These are phyloP conservation scores for Phytophthora pistaciae DNA, from an alignment of 352 stramenopile species.

Conservation along the genomic window DNA sequence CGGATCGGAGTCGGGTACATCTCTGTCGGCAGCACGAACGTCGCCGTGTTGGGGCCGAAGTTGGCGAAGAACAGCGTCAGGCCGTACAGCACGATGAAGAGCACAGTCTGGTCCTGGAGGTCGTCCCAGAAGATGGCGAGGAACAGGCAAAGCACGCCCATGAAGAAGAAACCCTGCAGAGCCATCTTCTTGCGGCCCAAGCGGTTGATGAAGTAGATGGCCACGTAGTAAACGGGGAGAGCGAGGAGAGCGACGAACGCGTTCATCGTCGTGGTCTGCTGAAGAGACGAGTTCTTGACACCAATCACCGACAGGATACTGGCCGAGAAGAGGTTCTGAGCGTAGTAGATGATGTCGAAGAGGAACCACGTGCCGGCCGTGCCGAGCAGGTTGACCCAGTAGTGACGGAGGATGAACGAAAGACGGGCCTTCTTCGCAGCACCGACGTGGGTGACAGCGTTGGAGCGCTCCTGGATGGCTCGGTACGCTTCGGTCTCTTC, in stretches of 20 bases:
- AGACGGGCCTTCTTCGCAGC: slow-evolving; percentile 30
- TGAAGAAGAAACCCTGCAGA: slow-evolving; percentile 75
- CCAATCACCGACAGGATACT: slow-evolving; percentile 67
- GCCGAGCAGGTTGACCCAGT: slow-evolving; percentile 56
- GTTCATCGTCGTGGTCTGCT: slow-evolving; percentile 59
- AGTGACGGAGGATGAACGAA: slow-evolving; percentile 54
- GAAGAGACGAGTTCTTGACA: slow-evolving; percentile 48
- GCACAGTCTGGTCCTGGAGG: slow-evolving; percentile 52
- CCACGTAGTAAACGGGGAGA: slow-evolving; percentile 84
- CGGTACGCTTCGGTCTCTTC: slow-evolving; percentile 63
- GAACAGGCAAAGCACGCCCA: slow-evolving; percentile 64
- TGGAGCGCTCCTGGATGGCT: slow-evolving; percentile 30
- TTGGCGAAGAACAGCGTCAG: slow-evolving; percentile 86
- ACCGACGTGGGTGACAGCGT: not conserved
- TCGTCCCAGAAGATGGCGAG: slow-evolving; percentile 68
- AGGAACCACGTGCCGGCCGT: slow-evolving; percentile 84
- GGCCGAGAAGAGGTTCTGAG: slow-evolving; percentile 79
- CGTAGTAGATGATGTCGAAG: slow-evolving; percentile 85
- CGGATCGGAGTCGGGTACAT: slow-evolving; percentile 85
- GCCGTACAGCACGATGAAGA: slow-evolving; percentile 79
- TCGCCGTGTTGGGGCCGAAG: slow-evolving; percentile 87
- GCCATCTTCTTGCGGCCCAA: slow-evolving; percentile 75
- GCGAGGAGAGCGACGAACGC: slow-evolving; percentile 64
- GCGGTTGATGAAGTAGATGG: slow-evolving; percentile 71
- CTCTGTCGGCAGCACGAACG: slow-evolving; percentile 90